Conservation (phyloP, 75 land plant genomes). For the Pinus albicaulis region DNA sequence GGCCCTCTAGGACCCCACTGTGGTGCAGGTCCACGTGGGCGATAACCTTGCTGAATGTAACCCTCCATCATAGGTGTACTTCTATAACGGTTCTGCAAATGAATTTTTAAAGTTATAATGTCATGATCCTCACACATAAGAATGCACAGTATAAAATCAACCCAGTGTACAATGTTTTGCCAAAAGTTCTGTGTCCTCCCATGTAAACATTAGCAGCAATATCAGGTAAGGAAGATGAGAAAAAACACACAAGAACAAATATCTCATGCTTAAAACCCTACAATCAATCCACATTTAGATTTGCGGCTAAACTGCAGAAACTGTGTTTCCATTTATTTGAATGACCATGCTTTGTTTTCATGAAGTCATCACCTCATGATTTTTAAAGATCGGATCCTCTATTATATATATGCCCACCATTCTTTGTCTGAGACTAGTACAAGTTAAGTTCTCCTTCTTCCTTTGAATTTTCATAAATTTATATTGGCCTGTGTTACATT, state of each 20-base stretch:
- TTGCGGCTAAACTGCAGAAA: constrained; percentile 1
- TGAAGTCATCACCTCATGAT: too few relatives aligned
- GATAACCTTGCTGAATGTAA: constrained; percentile 5
- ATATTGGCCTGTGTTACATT: too few relatives aligned
- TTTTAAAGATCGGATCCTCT: too few relatives aligned
- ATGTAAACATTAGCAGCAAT: neutral
- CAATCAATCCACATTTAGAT: neutral
- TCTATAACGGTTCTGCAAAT: constrained; percentile 2
- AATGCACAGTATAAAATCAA: neutral
- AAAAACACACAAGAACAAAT: neutral
- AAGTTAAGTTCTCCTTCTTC: too few relatives aligned
- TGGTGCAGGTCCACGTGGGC: neutral
- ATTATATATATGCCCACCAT: too few relatives aligned
- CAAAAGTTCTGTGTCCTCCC: neutral
- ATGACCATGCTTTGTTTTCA: too few relatives aligned
- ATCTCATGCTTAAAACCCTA: neutral
- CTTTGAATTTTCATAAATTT: too few relatives aligned
- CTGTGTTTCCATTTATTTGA: neutral
- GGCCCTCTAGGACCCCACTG: constrained; percentile 9
- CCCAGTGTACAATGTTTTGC: neutral
- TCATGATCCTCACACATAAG: neutral
- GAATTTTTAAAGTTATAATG: neutral
- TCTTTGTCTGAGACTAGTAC: too few relatives aligned
- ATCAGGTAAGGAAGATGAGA: neutral
- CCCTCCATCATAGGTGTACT: constrained; percentile 1